phyloP scores from a whole-genome alignment of 2,329 filamentous ascomycete genomes.

The Alternaria angustiovoidea region DNA sequence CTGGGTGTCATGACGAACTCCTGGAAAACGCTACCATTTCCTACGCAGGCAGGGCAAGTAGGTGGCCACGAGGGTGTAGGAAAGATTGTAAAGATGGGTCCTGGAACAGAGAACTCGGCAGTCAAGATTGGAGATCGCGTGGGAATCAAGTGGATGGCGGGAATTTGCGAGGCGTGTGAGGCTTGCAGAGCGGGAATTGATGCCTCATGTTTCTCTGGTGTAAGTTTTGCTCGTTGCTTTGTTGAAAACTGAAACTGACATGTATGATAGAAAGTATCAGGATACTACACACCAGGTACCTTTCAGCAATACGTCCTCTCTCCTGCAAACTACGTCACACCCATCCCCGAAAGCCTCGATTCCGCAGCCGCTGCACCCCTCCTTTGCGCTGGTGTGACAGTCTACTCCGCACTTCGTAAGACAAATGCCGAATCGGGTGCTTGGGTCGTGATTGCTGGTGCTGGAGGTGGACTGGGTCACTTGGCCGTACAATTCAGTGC shows the following conservation, averaged over 20 bases:
- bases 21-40: conserved; percentile 66
- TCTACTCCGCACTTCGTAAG: conserved; percentile 71
- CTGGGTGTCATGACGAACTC: conserved; percentile 59
- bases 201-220: conserved; percentile 43
- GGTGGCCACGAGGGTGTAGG: conserved; percentile 76
- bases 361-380: conserved; percentile 70
- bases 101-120: conserved; percentile 63
- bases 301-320: conserved; percentile 74
- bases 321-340: conserved; percentile 73
- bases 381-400: conserved; percentile 73
- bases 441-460: conserved; percentile 65
- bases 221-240: conserved; percentile 25
- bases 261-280: conserved; percentile 58
- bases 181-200: conserved; percentile 56
- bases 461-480: conserved; percentile 71
- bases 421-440: conserved; percentile 66
- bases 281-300: conserved; percentile 75
- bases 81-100: conserved; percentile 70
- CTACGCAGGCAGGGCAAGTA: conserved; percentile 68
- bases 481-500: conserved; percentile 68
- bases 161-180: conserved; percentile 59
- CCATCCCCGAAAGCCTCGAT: conserved; percentile 68
- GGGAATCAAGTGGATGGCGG: conserved; percentile 73
- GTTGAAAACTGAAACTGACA: background rate
- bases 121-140: conserved; percentile 73